Evolutionary conservation across 768 basidiomycete genomes (phyloP).

Genomic region (Paxillus rubicundulus): DNA sequence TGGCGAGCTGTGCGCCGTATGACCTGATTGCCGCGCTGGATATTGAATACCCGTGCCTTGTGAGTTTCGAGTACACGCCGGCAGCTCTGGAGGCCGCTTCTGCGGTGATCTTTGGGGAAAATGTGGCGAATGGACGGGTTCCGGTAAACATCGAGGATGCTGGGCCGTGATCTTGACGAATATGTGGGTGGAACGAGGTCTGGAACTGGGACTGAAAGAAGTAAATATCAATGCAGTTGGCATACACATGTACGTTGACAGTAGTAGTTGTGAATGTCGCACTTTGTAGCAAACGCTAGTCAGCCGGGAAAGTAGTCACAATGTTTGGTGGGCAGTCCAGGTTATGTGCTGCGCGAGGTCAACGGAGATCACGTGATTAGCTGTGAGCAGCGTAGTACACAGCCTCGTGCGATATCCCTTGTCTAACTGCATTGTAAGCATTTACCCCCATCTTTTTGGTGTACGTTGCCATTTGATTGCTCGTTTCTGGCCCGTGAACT

Average conservation of each 20-base stretch:
- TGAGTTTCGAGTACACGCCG: slow-evolving; percentile 59
- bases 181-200: too few relatives aligned
- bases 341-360: too few relatives aligned
- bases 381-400: slow-evolving; percentile 4
- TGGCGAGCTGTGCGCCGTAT: slow-evolving; percentile 68
- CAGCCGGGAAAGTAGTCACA: too few relatives aligned
- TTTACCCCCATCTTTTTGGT: slow-evolving; percentile 4
- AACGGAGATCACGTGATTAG: background rate
- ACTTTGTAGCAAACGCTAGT: background rate
- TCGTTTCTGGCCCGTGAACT: background rate
- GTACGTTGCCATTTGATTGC: background rate
- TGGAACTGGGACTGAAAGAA: background rate
- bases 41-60: slow-evolving; percentile 38
- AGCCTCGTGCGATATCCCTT: slow-evolving; percentile 7
- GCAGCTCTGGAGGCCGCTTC: slow-evolving; percentile 47
- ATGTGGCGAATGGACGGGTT: slow-evolving; percentile 3
- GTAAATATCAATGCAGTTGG: background rate
- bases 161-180: too few relatives aligned
- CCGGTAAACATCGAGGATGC: slow-evolving; percentile 12
- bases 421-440: background rate
- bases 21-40: slow-evolving; percentile 41
- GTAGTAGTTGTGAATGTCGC: background rate
- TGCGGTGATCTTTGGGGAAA: slow-evolving; percentile 42
- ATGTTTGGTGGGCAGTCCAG: too few relatives aligned
- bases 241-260: background rate